A percentile compares a stretch with the other conserved stretches of the same genome.
Evolutionary conservation across 345 rosid genomes (phyloP).

Genomic region (Bretschneidera sinensis): DNA sequence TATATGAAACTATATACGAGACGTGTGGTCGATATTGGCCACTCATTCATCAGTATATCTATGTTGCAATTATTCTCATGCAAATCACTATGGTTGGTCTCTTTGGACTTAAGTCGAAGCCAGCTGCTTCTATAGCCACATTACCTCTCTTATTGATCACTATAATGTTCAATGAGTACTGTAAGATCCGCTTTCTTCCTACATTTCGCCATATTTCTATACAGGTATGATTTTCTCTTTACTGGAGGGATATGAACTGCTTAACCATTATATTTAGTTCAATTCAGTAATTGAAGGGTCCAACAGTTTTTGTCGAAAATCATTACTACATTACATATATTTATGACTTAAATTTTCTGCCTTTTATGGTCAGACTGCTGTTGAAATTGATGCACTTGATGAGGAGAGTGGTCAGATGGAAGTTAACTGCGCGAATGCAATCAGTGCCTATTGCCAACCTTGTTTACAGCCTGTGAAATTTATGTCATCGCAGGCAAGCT

Average conservation of each 20-base stretch:
- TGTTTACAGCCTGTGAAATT: constrained; percentile 38
- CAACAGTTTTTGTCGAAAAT: no score
- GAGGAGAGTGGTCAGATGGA: constrained; percentile 43
- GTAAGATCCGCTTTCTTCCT: constrained; percentile 86
- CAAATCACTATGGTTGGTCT: constrained; percentile 90
- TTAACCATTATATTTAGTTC: no score
- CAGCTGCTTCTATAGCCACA: constrained; percentile 72
- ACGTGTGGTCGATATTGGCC: constrained; percentile 84
- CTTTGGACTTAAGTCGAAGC: constrained; percentile 86
- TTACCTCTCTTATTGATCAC: constrained; percentile 69
- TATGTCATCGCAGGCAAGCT: constrained; percentile 28
- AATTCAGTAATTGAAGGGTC: no score
- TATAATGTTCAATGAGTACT: constrained; percentile 73
- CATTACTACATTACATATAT: neutral
- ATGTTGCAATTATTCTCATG: constrained; percentile 72
- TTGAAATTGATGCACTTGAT: constrained; percentile 69
- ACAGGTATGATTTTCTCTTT: constrained; percentile 37
- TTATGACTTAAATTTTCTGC: neutral
- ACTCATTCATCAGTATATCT: constrained; percentile 64
- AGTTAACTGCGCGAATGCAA: constrained; percentile 41
- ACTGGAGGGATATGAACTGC: neutral
- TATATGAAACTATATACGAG: constrained; percentile 63
- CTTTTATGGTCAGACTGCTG: constrained; percentile 50
- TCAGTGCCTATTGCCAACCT: constrained; percentile 49
- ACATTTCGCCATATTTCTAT: constrained; percentile 48